phyloP scores from a whole-genome alignment of 495 filamentous ascomycete species.

The Neurospora hispaniola region DNA sequence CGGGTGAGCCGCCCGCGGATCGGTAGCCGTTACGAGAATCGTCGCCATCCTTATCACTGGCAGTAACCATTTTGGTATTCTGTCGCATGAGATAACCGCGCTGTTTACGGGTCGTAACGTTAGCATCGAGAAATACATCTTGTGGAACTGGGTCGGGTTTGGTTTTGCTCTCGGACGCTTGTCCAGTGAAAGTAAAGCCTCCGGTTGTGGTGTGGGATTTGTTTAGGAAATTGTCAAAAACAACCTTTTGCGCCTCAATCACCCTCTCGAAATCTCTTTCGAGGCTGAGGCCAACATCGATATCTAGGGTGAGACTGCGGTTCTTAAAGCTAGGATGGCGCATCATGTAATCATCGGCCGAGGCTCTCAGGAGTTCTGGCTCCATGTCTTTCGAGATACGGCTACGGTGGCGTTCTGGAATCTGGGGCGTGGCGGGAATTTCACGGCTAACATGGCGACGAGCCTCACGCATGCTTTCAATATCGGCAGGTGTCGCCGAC shows the following conservation, averaged over 20 bases:
- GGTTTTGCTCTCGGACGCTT: neutral
- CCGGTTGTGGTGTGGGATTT: neutral
- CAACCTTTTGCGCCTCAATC: constrained; percentile 97
- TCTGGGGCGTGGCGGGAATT: constrained; percentile 47
- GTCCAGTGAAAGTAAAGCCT: neutral
- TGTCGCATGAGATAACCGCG: constrained; percentile 98
- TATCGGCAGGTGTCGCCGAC: constrained; percentile 75
- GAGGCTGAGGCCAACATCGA: constrained; percentile 74
- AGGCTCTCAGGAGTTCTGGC: constrained; percentile 18
- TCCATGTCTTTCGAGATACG: constrained; percentile 37
- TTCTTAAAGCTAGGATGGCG: constrained; percentile 50
- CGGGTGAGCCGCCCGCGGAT: constrained; percentile 58
- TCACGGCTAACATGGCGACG: constrained; percentile 74
- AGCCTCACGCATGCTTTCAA: constrained; percentile 77
- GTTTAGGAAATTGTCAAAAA: constrained; percentile 37
- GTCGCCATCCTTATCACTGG: constrained; percentile 53
- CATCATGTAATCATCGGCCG: constrained; percentile 29
- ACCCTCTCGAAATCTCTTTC: constrained; percentile 91
- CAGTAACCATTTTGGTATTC: constrained; percentile 93
- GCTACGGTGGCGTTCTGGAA: constrained; percentile 48
- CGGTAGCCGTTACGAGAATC: constrained; percentile 43
- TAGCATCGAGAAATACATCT: constrained; percentile 36
- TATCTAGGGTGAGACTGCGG: constrained; percentile 54
- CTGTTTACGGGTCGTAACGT: constrained; percentile 52
- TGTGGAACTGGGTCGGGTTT: neutral